Evolutionary conservation across 2,329 filamentous ascomycete species (phyloP).

Genomic region (Botryotinia globosa): DNA sequence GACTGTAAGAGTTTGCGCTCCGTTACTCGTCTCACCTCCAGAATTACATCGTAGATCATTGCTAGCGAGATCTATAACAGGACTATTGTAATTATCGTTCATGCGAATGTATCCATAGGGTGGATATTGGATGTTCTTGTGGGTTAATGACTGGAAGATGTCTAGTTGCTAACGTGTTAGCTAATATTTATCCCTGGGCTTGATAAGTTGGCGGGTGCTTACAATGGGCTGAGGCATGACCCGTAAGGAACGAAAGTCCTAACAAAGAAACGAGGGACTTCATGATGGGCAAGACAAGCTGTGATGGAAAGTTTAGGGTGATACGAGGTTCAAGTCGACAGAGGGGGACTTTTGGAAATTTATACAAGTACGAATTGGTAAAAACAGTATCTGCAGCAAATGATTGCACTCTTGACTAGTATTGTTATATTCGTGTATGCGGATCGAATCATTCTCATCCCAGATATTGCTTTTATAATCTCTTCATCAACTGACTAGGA

Average conservation of each 20-base stretch:
- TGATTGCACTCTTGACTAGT: background rate
- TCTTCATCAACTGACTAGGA: slow-evolving; percentile 8
- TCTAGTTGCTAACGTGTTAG: slow-evolving; percentile 22
- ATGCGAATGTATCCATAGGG: slow-evolving; percentile 52
- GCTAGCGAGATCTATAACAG: slow-evolving; percentile 40
- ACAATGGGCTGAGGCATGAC: slow-evolving; percentile 18
- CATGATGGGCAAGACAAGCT: background rate
- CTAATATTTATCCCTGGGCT: background rate
- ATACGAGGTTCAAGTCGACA: background rate
- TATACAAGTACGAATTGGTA: background rate
- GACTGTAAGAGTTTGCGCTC: slow-evolving; percentile 34
- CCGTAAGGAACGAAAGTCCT: background rate
- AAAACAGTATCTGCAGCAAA: background rate
- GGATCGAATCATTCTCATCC: background rate
- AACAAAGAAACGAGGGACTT: slow-evolving; percentile 4
- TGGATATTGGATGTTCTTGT: slow-evolving; percentile 29
- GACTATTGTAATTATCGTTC: slow-evolving; percentile 48
- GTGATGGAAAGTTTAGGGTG: background rate
- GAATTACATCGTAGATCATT: slow-evolving; percentile 45
- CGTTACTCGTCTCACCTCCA: slow-evolving; percentile 31
- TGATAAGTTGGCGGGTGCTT: background rate
- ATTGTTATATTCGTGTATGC: background rate
- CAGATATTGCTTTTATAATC: background rate
- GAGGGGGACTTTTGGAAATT: background rate
- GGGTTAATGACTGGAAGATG: slow-evolving; percentile 32